Percentiles rank a stretch among this genome's conserved stretches.
phyloP scores from a whole-genome alignment of 768 basidiomycete species.

The Russula ochroleuca region DNA sequence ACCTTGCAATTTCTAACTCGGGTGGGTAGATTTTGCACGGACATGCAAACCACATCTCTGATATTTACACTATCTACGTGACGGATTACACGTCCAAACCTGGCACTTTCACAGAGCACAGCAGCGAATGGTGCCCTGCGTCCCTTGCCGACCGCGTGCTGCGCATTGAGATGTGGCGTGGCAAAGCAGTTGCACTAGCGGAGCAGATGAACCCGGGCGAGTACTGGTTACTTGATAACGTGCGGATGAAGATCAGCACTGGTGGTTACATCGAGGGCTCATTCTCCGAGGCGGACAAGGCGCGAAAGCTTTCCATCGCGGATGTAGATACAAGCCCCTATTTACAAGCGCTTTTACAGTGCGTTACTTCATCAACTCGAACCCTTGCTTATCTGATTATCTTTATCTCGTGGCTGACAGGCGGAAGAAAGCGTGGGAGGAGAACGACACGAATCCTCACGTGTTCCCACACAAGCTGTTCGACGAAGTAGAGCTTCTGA shows the following conservation, averaged over 20 bases:
- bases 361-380: not conserved
- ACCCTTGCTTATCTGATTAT: not conserved
- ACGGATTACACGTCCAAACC: slow-evolving; percentile 26
- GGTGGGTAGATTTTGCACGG: slow-evolving; percentile 23
- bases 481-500: slow-evolving; percentile 13
- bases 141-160: slow-evolving; percentile 23
- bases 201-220: slow-evolving; percentile 28
- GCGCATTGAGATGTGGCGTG: slow-evolving; percentile 28
- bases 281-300: slow-evolving; percentile 23
- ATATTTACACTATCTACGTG: slow-evolving; percentile 26
- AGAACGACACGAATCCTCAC: slow-evolving; percentile 23
- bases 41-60: slow-evolving; percentile 11
- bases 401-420: slow-evolving; percentile 2
- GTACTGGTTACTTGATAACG: slow-evolving; percentile 26
- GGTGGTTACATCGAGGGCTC: slow-evolving; percentile 23
- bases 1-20: not conserved
- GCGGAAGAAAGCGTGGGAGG: slow-evolving; percentile 27
- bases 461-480: slow-evolving; percentile 25
- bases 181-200: slow-evolving; percentile 16
- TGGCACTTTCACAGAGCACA: slow-evolving; percentile 12
- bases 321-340: slow-evolving; percentile 13
- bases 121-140: slow-evolving; percentile 23
- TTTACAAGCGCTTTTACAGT: slow-evolving; percentile 23
- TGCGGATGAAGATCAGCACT: slow-evolving; percentile 21
- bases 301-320: slow-evolving; percentile 16